Evolutionary conservation across 257 asterid genomes (phyloP).

Genomic region (Primulina tabacum): DNA sequence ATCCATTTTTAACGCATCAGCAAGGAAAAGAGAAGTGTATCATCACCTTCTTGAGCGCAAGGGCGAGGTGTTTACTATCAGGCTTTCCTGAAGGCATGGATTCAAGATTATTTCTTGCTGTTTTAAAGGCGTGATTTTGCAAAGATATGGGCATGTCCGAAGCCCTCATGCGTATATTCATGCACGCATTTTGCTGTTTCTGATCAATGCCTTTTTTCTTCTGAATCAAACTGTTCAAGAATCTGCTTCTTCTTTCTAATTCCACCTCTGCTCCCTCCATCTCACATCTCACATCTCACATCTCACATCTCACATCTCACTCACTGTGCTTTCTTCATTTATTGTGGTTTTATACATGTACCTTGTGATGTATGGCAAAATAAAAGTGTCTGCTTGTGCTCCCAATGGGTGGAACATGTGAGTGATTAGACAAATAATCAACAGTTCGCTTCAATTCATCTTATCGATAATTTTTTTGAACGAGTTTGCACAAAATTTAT

Average conservation of each 20-base stretch:
- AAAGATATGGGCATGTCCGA: constrained; percentile 67
- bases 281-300: no score
- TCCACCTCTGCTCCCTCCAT: constrained; percentile 89
- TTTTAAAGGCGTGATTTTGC: constrained; percentile 68
- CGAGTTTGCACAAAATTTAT: no score
- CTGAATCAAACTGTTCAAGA: constrained; percentile 70
- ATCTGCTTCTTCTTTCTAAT: constrained; percentile 83
- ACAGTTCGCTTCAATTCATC: no score
- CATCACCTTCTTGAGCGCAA: constrained; percentile 71
- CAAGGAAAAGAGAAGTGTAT: neutral
- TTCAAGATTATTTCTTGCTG: constrained; percentile 45
- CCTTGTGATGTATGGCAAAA: no score
- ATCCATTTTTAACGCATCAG: neutral
- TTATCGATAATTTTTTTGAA: no score
- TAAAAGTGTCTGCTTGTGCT: no score
- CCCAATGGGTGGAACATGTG: no score
- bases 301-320: no score
- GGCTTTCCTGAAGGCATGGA: constrained; percentile 58
- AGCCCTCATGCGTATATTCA: constrained; percentile 66
- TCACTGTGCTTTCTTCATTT: constrained; percentile 14
- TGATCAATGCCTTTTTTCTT: constrained; percentile 45
- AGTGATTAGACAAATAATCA: no score
- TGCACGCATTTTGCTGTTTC: constrained; percentile 35
- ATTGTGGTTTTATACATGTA: no score
- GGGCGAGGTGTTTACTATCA: constrained; percentile 81